Conservation (phyloP, 116 monocot genomes). For the Zostera marina region DNA sequence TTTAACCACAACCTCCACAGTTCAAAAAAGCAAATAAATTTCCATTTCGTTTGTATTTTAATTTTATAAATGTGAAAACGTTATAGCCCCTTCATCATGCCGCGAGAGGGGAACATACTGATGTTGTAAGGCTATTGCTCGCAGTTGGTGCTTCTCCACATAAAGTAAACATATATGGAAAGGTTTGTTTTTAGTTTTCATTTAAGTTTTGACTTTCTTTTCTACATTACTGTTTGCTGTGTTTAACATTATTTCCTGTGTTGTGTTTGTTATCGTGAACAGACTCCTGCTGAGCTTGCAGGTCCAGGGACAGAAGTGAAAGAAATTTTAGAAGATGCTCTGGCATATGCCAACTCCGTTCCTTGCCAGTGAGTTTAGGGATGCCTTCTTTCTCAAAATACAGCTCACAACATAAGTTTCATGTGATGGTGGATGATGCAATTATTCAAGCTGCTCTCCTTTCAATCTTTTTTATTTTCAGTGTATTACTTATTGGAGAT, state of each 20-base stretch:
- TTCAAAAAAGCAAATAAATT: background rate
- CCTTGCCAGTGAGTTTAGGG: background rate
- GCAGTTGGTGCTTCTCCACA: slow-evolving; percentile 50
- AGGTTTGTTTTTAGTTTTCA: slow-evolving; percentile 21
- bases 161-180: slow-evolving; percentile 38
- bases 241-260: background rate
- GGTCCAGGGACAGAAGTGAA: slow-evolving; percentile 9
- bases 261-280: background rate
- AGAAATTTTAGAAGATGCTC: slow-evolving; percentile 4
- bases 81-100: slow-evolving; percentile 98
- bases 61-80: background rate
- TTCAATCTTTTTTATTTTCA: too few species aligned
- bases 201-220: background rate
- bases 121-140: slow-evolving; percentile 48
- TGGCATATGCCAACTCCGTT: slow-evolving; percentile 2
- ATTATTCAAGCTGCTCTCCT: too few species aligned
- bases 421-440: too few species aligned
- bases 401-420: too few species aligned
- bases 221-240: background rate
- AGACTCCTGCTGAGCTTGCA: slow-evolving; percentile 18
- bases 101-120: slow-evolving; percentile 73
- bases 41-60: background rate
- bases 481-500: too few species aligned
- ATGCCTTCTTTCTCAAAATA: too few species aligned
- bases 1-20: background rate